A percentile compares a stretch with the other conserved stretches of the same genome.
Conservation (phyloP, 345 rosid genomes). For the Cardiospermum halicacabum region DNA sequence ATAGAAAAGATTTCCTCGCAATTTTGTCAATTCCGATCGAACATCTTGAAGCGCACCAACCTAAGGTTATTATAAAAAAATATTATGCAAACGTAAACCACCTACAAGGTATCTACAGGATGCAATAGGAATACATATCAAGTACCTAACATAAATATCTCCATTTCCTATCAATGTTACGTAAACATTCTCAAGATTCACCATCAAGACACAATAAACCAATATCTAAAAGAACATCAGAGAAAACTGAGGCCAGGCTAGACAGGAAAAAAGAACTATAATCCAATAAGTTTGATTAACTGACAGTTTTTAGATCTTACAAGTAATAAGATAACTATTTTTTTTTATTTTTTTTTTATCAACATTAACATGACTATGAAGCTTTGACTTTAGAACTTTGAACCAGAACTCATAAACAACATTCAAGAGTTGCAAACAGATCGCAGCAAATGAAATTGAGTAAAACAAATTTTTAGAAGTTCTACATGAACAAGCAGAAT, state of each 20-base stretch:
- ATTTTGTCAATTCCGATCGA: slow-evolving; percentile 85
- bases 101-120: slow-evolving; percentile 7
- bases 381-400: not conserved
- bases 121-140: not conserved
- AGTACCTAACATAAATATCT: not conserved
- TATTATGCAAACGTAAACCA: slow-evolving; percentile 16
- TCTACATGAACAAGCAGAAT: not conserved
- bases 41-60: slow-evolving; percentile 99
- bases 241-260: not conserved
- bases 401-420: not conserved
- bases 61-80: slow-evolving; percentile 29
- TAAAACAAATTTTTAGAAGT: too few relatives aligned
- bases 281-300: not conserved
- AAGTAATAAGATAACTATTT: too few relatives aligned
- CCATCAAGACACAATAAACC: slow-evolving; percentile 1
- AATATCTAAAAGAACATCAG: not conserved
- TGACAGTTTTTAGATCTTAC: not conserved
- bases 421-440: slow-evolving; percentile 1
- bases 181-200: not conserved
- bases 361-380: slow-evolving; percentile 1
- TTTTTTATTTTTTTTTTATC: too few relatives aligned
- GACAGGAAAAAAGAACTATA: not conserved
- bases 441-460: not conserved
- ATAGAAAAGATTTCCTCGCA: slow-evolving; percentile 80
- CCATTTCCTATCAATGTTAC: not conserved